Evolutionary conservation across 1,284 basidiomycete species (phyloP), one percentile per base, ranked within the genome.

Genomic region (Apiotrichum akiyoshidainum): DNA sequence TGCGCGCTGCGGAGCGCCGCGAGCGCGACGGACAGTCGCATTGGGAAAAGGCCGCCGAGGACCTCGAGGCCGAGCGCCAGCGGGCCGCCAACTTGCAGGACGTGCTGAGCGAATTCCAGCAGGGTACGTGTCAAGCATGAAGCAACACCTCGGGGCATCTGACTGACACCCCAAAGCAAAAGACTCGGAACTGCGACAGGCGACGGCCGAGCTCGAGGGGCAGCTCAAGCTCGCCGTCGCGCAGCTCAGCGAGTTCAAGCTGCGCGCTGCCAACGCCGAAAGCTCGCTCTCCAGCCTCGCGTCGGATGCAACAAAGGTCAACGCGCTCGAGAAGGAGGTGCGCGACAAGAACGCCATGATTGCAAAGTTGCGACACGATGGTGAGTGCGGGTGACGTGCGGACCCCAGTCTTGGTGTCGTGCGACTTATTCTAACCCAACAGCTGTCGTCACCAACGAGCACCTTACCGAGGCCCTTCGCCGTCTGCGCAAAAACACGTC

Each of bases 371-470:
- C 84, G 94, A 53, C 94, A 99, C 71, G 94, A 98, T 83, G 87
- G 92, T 93, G 65, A 46, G 80, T 75, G 21, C 35, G n/a, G 44
- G 49, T 51, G 41, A 54, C 22, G 57, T 35, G 35, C 22, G 35
- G 34, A 35, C 46, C 55, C 52, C 26, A 54, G 41, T 37, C 64
- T 31, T 46, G 49, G 22, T n/a, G n/a, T n/a, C n/a, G n/a, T n/a
- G n/a, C n/a, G n/a, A n/a, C n/a, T n/a, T 39, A n/a, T 21, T 22
- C 59, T 44, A 37, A 72, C 33, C 3, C 63, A 52, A 22, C 65
- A 94, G 92, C 88, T 50, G 91, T 96, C 11, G 93, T 98, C 57
- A 87, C 95, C 71, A 98, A 99, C 70, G 95, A 99, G 72, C 95
- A 99, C 70, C 83, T 99, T 10, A 97, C 93, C 66, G 94, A 98